Conservation (phyloP, 2,329 filamentous ascomycete species). For the Fusarium nelsonii region DNA sequence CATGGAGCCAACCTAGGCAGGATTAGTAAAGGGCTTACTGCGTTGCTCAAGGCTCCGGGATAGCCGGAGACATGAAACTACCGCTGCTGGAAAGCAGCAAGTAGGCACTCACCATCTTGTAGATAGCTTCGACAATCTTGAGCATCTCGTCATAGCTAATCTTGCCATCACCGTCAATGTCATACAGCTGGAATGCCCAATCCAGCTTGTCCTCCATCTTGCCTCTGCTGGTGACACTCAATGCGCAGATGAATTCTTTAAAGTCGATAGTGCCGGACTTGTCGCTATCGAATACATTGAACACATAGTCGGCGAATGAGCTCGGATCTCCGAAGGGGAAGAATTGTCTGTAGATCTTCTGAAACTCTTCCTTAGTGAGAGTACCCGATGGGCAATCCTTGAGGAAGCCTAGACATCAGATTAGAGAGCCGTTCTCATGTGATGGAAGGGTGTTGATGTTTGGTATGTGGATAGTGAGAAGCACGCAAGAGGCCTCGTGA, state of each 20-base stretch:
- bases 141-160: conserved; percentile 99
- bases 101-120: conserved; percentile 85
- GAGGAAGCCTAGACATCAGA: conserved; percentile 78
- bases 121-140: conserved; percentile 98
- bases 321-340: conserved; percentile 98
- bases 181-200: conserved; percentile 99
- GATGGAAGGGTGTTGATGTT: background rate
- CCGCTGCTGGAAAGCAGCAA: background rate
- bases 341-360: conserved; percentile 99
- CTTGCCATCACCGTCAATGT: conserved; percentile 98
- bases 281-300: conserved; percentile 98
- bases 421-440: conserved; percentile 30
- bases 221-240: conserved; percentile 95
- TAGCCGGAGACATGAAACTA: background rate
- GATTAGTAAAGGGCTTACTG: conserved; percentile 17
- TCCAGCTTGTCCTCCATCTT: conserved; percentile 99
- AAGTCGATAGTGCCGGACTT: conserved; percentile 98
- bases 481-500: conserved; percentile 5
- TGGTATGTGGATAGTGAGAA: background rate
- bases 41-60: background rate
- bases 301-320: conserved; percentile 98
- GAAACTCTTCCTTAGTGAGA: conserved; percentile 98
- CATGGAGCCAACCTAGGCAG: conserved; percentile 90
- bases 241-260: conserved; percentile 98
- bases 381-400: conserved; percentile 98